Base-by-base conservation (phyloP, 768 basidiomycete genomes). In the Boletellus emodensis region DNA sequence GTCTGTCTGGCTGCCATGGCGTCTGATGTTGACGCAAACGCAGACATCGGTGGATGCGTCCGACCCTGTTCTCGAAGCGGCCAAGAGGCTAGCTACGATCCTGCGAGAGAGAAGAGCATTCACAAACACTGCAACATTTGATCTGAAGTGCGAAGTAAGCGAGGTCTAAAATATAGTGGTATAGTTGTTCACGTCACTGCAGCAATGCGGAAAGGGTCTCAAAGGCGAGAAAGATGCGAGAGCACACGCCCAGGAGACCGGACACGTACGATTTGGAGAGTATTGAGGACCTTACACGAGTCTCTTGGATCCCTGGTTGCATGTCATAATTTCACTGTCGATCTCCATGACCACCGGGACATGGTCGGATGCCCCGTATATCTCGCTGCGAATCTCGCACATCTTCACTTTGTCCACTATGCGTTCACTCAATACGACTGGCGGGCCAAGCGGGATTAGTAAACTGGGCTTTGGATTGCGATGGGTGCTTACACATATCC, bases 161-260 rank as follows among this genome's bases (percentile, higher is more conserved):
- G n/a, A 28, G 18, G 6, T 36, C 17, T 15, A 20, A 38, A 20
- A 51, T 44, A 30, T 40, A 46, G 13, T 41, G 36, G 54, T 48
- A 46, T 48, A 30, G 9, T 45, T 47, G 33, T 52, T 49, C 34
- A 46, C n/a, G 22, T 30, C 41, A 37, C 49, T 49, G 46, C 40
- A 92, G 83, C 74, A 86, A 44, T 98, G 94, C 61, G 82, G 86
- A 15, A 75, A 83, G 59, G 93, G 90, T 0, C 71, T 98, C 56
- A 94, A 87, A 59, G 95, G 95, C 32, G 94, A 98, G 73, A 97
- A 94, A 61, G 94, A 84, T 53, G 95, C 95, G 1, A 81, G 90
- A 33, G 79, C 80, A 41, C 95, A 98, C 65, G 95, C 95, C 5
- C 79, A 80, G 60, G 74, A 82, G 67, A 96, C 93, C 1, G 92